Evolutionary conservation across 208 protist genomes (phyloP), one percentile per base, ranked within the genome.

Genomic region (Phytomonas francai): DNA sequence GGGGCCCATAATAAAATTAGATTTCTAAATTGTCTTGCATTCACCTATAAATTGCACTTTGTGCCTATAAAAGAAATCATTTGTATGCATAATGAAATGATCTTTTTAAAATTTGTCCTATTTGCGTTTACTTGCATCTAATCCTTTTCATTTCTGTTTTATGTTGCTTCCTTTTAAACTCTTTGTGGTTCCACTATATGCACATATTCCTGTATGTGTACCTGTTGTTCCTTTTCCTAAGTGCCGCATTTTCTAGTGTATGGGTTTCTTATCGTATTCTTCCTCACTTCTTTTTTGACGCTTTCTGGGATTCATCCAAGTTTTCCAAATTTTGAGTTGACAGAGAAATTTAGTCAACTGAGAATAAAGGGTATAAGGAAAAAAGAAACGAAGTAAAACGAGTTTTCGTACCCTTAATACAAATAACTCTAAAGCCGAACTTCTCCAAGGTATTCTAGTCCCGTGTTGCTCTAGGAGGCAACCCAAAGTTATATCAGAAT

Each of bases 171-270:
- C 8, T 22, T 3, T 62, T 59, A 56, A 56, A 28, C 42, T 65
- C 67, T n/a, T 68, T 25, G 34, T 51, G 12, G 60, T 67, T 36
- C 66, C 8, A 33, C 25, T 30, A 57, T 25, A 56, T 30, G 56
- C 49, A 1, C 33, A 59, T 14, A 69, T 0, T 29, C 32, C 56
- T 58, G 70, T 59, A 51, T 70, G 30, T 70, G 33, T 67, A 49
- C 67, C 34, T 63, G 45, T 34, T 72, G 0, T 22, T 39, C 5
- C 3, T 27, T 63, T 29, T n/a, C 4, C 36, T n/a, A 12, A 60
- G 22, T 54, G 28, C 9, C 68, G 59, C 36, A 6, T 68, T 34
- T n/a, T 34, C 12, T 33, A 58, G n/a, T 19, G 27, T 30, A 31
- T 49, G 22, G n/a, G 22, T 63, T 59, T 29, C 28, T 67, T 11